Evolutionary conservation across 2,329 filamentous ascomycete species (phyloP).

Genomic region (Lasiodiplodia gonubiensis): DNA sequence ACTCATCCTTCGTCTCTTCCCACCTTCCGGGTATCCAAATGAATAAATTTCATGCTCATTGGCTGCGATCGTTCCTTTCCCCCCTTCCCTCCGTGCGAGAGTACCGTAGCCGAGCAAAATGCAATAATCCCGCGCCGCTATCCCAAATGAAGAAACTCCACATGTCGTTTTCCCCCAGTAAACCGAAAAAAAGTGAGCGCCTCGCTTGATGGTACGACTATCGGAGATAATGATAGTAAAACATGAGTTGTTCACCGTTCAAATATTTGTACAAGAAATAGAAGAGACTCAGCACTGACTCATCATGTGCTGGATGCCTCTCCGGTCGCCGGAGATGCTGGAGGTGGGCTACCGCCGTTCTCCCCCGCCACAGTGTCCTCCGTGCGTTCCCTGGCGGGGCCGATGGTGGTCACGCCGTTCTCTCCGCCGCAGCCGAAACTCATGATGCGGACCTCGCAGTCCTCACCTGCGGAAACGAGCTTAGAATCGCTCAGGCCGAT

Average conservation of each 20-base stretch:
- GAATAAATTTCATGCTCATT: not conserved
- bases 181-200: constrained; percentile 3
- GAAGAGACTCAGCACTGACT: not conserved
- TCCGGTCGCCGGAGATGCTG: not conserved
- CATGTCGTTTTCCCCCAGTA: not conserved
- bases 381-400: constrained; percentile 8
- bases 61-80: not conserved
- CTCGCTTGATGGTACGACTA: constrained; percentile 8
- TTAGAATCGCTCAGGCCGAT: constrained; percentile 87
- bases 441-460: constrained; percentile 81
- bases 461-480: constrained; percentile 90
- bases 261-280: constrained; percentile 20
- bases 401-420: constrained; percentile 21
- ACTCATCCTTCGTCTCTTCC: not conserved
- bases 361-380: constrained; percentile 3
- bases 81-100: not conserved
- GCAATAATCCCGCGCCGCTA: not conserved
- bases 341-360: not conserved
- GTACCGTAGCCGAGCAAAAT: not conserved
- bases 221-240: not conserved
- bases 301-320: not conserved
- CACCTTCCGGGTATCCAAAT: not conserved
- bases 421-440: constrained; percentile 31
- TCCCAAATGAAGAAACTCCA: not conserved
- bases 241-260: not conserved